Base-by-base conservation (phyloP, 78 protist genomes). In the Protostelium mycophagum region DNA sequence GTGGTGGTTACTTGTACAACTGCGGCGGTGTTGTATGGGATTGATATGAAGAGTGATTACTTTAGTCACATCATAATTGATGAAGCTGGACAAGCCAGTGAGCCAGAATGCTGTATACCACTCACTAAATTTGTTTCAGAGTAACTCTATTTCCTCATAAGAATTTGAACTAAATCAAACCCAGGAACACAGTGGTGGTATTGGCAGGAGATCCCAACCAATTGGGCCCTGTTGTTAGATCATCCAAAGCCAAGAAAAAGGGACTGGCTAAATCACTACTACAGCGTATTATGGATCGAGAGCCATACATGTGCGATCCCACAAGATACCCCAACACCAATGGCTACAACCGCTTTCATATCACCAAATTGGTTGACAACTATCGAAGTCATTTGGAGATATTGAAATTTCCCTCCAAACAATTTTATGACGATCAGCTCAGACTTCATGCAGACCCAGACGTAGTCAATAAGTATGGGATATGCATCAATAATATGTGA, bases 121-220 rank as follows among this genome's bases (percentile, higher is more conserved):
- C 35, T 25, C 28, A 63, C 0, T 1, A 28, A 9, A 91, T 88
- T 29, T 83, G 85, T 37, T 84, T 28, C 0, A 5, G 73, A 51
- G 73, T 51, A 16, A 51, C 5, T 51, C 73, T 25, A 51, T 51
- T 5, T 51, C 73, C 5, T 51, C 73, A 51, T 51, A 5, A 16
- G n/a, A n/a, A n/a, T n/a, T n/a, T n/a, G 31, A 51, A 51, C 73
- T 51, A 16, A 51, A 5, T n/a, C n/a, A n/a, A n/a, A 51, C 31
- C n/a, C 73, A 51, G 73, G 1, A 23, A 1, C 23, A 39, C 9
- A 86, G 86, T 88, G 83, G 86, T 92, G 0, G 92, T 92, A 38
- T 91, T 92, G 25, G 90, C 88, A 0, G 95, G 95, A 28, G 95
- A 92, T 83, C 91, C 88, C 38, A 73, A 34, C 87, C 95, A 92